Evolutionary conservation across 2,329 filamentous ascomycete species (phyloP).

Genomic region (Cladophialophora yegresii): DNA sequence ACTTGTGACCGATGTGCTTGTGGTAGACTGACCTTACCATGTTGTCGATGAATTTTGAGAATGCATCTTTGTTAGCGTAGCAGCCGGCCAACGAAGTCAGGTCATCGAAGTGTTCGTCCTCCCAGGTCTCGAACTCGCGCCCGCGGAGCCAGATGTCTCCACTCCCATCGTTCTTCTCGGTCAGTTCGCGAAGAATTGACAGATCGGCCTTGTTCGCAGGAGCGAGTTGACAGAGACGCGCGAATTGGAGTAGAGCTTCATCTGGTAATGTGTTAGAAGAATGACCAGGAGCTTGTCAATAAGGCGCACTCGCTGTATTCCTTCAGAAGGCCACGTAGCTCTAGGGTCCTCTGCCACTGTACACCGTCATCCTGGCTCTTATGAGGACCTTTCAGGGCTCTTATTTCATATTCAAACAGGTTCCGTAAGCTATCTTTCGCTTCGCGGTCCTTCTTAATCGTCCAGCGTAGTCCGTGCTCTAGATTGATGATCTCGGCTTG

Average conservation of each 20-base stretch:
- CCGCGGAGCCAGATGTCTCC: conserved; percentile 1
- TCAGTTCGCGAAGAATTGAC: conserved; percentile 14
- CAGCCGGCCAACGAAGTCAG: conserved; percentile 18
- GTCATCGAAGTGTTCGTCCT: conserved; percentile 18
- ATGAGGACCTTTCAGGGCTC: conserved; percentile 13
- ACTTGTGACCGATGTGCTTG: conserved; percentile 12
- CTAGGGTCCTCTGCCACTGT: conserved; percentile 15
- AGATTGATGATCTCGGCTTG: conserved; percentile 40
- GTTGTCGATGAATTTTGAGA: conserved; percentile 18
- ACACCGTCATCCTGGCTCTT: not conserved
- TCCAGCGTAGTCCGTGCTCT: conserved; percentile 21
- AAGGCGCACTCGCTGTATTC: conserved; percentile 13
- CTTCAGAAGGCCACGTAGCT: conserved; percentile 14
- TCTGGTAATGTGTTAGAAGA: conserved; percentile 3
- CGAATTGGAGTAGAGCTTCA: conserved; percentile 14
- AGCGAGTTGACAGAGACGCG: conserved; percentile 15
- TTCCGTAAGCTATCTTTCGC: conserved; percentile 3
- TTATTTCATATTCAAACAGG: conserved; percentile 14
- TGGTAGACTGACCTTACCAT: conserved; percentile 16
- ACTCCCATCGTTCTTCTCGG: not conserved
- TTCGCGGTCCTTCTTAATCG: conserved; percentile 15
- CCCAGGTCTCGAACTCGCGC: conserved; percentile 14
- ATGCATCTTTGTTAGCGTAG: conserved; percentile 10
- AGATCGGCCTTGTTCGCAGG: conserved; percentile 15
- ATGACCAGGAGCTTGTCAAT: not conserved